These are phyloP conservation scores for Lichtheimia ramosa DNA, from an alignment of 371 early-diverging fungal genomes.

Conservation along the genomic window DNA sequence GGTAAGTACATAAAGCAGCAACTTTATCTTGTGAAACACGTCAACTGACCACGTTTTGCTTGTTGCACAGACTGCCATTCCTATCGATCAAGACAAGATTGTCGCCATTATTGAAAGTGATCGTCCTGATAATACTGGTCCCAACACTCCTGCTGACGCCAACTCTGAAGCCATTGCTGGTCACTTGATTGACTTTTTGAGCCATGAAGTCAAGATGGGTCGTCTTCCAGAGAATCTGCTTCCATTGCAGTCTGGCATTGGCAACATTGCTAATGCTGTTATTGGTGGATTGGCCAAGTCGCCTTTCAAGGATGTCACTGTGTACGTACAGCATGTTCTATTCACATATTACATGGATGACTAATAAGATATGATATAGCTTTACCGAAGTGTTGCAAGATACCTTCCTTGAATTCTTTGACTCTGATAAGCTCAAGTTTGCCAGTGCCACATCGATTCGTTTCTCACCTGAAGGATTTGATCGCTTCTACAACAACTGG, in stretches of 20 bases:
- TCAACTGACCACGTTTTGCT: not conserved
- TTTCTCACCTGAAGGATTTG: conserved; percentile 56
- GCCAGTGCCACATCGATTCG: conserved; percentile 57
- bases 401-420: conserved; percentile 57
- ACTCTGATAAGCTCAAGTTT: conserved; percentile 50
- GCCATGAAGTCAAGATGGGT: conserved; percentile 51
- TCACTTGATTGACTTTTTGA: conserved; percentile 53
- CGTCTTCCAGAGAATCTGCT: conserved; percentile 48
- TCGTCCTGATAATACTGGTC: conserved; percentile 50
- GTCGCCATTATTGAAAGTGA: conserved; percentile 50
- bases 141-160: conserved; percentile 41
- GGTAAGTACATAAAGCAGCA: conserved; percentile 20
- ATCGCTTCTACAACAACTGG: conserved; percentile 54
- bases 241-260: conserved; percentile 56
- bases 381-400: conserved; percentile 54
- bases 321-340: conserved; percentile 29
- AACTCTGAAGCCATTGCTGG: conserved; percentile 46
- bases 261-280: conserved; percentile 59
- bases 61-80: conserved; percentile 40
- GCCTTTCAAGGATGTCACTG: conserved; percentile 49
- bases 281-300: conserved; percentile 55
- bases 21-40: not conserved
- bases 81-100: conserved; percentile 49
- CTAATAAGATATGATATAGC: conserved; percentile 14
- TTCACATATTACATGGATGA: not conserved